phyloP scores from a whole-genome alignment of 2,329 filamentous ascomycete species.

The Polytolypa hystricis region DNA sequence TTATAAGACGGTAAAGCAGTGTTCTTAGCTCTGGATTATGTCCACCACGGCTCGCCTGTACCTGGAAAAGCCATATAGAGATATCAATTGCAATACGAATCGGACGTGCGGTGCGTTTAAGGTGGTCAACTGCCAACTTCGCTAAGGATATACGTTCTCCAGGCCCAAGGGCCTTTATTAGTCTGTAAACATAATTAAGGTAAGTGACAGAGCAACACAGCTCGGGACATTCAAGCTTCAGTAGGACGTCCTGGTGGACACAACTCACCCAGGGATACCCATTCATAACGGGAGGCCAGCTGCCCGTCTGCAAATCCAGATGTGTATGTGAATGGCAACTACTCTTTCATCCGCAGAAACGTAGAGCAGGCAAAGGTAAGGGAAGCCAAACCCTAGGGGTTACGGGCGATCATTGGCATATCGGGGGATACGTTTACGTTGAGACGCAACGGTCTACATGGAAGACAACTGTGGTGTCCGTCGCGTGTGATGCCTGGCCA shows the following conservation, averaged over 20 bases:
- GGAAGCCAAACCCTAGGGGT: too few relatives aligned
- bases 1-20: conserved; percentile 80
- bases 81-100: conserved; percentile 85
- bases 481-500: too few relatives aligned
- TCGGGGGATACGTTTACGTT: too few relatives aligned
- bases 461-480: too few relatives aligned
- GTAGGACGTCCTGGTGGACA: background rate
- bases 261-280: conserved; percentile 36
- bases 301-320: too few relatives aligned
- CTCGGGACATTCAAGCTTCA: background rate
- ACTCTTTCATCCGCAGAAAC: too few relatives aligned
- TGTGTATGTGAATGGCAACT: too few relatives aligned
- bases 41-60: conserved; percentile 73
- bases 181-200: conserved; percentile 42
- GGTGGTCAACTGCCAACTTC: conserved; percentile 68
- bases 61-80: conserved; percentile 95
- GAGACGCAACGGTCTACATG: too few relatives aligned
- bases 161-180: conserved; percentile 79
- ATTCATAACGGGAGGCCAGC: conserved; percentile 18
- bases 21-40: conserved; percentile 83
- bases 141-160: conserved; percentile 70
- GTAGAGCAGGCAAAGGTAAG: too few relatives aligned
- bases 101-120: conserved; percentile 58
- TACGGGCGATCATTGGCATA: too few relatives aligned
- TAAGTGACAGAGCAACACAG: background rate